phyloP scores from a whole-genome alignment of 192 early-diverging fungal genomes.

The Podila horticola region DNA sequence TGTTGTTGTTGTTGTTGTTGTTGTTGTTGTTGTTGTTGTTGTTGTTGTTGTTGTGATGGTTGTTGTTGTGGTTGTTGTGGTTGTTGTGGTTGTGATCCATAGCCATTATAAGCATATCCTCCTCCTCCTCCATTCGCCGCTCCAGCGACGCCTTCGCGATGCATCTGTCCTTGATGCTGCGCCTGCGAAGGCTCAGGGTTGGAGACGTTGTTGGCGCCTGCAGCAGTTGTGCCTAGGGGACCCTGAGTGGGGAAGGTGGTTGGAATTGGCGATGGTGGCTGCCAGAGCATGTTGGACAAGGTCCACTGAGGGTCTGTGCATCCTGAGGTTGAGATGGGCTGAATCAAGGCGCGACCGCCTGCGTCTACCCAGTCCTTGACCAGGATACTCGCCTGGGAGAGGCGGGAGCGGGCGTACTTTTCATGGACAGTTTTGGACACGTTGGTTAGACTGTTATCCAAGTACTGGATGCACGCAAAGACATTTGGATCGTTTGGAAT shows the following conservation, averaged over 20 bases:
- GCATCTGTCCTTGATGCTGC: background rate
- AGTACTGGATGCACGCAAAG: conserved; percentile 34
- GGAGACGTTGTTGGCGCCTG: background rate
- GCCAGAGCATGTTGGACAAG: conserved; percentile 50
- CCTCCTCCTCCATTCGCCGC: background rate
- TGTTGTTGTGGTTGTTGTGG: conserved; percentile 13
- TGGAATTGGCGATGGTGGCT: conserved; percentile 45
- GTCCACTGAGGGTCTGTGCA: conserved; percentile 31
- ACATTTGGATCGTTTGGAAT: conserved; percentile 41
- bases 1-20: conserved; percentile 13
- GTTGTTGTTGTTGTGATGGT: conserved; percentile 7
- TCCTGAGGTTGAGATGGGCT: conserved; percentile 35
- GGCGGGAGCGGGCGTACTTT: conserved; percentile 43
- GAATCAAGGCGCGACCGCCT: conserved; percentile 39
- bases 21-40: background rate
- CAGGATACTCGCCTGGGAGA: conserved; percentile 53
- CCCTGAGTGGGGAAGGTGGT: conserved; percentile 36
- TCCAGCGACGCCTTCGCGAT: background rate
- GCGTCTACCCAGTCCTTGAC: conserved; percentile 54
- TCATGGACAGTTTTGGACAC: conserved; percentile 52
- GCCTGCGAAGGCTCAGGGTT: background rate
- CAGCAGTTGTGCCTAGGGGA: background rate
- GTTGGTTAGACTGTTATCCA: conserved; percentile 47
- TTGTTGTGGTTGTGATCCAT: conserved; percentile 1
- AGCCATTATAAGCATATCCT: conserved; percentile 1